Conservation (phyloP, 345 rosid genomes). For the Syzygium aromaticum region DNA sequence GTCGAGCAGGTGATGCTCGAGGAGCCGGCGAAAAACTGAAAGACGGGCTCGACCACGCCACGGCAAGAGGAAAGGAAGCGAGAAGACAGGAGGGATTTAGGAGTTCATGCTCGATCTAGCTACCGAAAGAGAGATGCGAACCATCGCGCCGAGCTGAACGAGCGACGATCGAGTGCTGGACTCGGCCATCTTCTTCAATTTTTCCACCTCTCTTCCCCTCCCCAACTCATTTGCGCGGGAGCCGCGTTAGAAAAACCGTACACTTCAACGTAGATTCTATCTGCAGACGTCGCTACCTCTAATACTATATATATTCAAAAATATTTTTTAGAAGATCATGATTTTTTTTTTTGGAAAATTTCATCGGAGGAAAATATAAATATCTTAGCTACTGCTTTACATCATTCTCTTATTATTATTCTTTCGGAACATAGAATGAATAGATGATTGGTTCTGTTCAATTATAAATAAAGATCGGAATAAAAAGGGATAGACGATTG, state of each 20-base stretch:
- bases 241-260: accelerated
- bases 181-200: not conserved
- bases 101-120: not conserved
- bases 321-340: too few relatives aligned
- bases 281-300: not conserved
- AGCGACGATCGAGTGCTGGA: not conserved
- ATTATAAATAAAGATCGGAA: not conserved
- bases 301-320: not conserved
- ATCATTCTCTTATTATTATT: not conserved
- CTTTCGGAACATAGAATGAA: not conserved
- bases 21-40: not conserved
- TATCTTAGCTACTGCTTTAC: accelerated
- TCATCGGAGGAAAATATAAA: accelerated
- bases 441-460: not conserved
- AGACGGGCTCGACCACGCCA: not conserved
- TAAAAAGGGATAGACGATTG: not conserved
- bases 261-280: not conserved
- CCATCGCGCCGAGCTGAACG: not conserved
- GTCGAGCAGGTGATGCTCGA: not conserved
- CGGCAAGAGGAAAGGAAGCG: not conserved
- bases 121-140: not conserved
- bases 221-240: not conserved
- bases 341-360: too few relatives aligned
- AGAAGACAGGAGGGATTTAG: not conserved
- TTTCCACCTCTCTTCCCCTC: not conserved